Evolutionary conservation across 257 asterid species (phyloP).

Genomic region (Solanum gracilifrons): DNA sequence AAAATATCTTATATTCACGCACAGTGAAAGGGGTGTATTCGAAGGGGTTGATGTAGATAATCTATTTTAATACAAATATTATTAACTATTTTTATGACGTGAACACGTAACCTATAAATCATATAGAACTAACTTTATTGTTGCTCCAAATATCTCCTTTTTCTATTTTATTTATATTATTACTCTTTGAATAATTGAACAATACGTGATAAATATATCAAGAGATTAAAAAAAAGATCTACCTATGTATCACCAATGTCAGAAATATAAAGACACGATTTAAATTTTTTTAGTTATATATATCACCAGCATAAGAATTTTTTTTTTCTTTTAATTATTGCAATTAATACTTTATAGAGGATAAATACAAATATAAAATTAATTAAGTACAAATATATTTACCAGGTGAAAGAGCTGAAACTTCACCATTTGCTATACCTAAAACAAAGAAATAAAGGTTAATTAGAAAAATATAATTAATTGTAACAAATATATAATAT

Average conservation of each 20-base stretch:
- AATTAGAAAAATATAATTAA: neutral
- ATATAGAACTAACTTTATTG: neutral
- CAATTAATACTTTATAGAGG: neutral
- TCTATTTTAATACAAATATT: neutral
- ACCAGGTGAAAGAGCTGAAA: neutral
- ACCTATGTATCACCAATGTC: neutral
- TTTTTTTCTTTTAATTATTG: neutral
- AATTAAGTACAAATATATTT: neutral
- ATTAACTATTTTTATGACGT: neutral
- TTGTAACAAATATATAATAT: neutral
- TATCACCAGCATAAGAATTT: neutral
- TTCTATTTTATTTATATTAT: no score
- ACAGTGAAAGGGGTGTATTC: rapidly evolving
- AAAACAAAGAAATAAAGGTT: neutral
- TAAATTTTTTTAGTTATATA: neutral
- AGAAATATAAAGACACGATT: neutral
- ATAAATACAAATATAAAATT: neutral
- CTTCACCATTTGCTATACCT: neutral
- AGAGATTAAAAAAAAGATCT: no score
- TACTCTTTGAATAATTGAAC: no score
- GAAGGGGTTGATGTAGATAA: neutral
- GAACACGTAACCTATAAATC: neutral
- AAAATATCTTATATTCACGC: neutral
- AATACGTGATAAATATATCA: neutral
- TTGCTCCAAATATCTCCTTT: neutral